Base-by-base conservation (phyloP, 1,284 basidiomycete species). In the Schizopora paradoxa region DNA sequence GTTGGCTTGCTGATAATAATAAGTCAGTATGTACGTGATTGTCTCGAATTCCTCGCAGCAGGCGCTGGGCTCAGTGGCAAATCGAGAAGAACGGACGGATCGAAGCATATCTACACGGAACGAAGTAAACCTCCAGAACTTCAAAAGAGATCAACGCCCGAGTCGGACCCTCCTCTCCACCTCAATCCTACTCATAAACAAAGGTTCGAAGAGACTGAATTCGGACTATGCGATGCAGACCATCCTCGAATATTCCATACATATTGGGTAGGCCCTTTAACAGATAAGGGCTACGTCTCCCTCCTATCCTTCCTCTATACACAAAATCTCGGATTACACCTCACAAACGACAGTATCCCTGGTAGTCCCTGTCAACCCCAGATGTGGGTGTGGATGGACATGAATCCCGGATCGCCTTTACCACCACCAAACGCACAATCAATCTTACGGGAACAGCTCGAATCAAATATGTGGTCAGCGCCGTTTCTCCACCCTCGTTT, bases 341-440 rank as follows among this genome's bases (percentile, higher is more conserved):
- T 59, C 55, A 5, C n/a, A n/a, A n/a, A n/a, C n/a, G n/a, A n/a
- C n/a, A n/a, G n/a, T n/a, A n/a, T n/a, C n/a, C n/a, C 52, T 52
- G 1, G 59, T 61, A 49, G 65, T 72, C 65, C 75, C 3, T 91
- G 87, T 59, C 72, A 82, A 41, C 82, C 87, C 0, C 77, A 87
- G 55, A 81, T 92, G 56, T 91, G 87, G 88, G 66, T 91, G 44
- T 92, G 90, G 90, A 90, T 92, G 61, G 91, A 90, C 55, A 86
- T 65, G 61, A 88, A 87, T 57, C 82, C 65, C 52, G 86, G 66
- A 57, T 76, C 77, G 1, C 72, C 82, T 3, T 73, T 88, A 0
- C 86, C 84, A 2, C 88, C 89, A 56, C 78, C 80, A 23, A 72
- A 72, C 26, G 87, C 86, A 4, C 65, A 75, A 47, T 65, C 64